These are phyloP conservation scores for Musa itinerans DNA, from an alignment of 176 grass and related monocot genomes.

Conservation along the genomic window DNA sequence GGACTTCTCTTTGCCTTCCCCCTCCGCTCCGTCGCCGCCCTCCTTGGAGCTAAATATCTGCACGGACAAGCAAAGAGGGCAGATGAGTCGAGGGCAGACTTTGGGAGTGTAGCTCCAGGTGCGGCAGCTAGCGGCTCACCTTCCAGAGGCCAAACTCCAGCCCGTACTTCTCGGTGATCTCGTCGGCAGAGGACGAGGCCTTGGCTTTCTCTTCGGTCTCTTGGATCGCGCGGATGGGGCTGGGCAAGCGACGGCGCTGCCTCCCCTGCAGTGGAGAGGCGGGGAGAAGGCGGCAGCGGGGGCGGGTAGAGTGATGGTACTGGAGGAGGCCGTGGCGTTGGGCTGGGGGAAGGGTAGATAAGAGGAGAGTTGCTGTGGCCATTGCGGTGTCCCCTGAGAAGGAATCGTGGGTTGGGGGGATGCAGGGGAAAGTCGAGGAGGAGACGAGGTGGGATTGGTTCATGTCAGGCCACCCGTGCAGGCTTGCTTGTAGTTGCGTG, in stretches of 20 bases:
- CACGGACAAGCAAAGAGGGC: neutral
- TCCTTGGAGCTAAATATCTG: constrained; percentile 87
- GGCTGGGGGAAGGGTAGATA: constrained; percentile 26
- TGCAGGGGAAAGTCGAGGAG: neutral
- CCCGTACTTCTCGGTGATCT: constrained; percentile 85
- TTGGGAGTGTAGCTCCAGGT: too few species aligned
- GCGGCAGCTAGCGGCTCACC: constrained; percentile 17
- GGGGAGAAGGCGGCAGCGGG: constrained; percentile 5
- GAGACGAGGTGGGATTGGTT: neutral
- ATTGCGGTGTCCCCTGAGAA: constrained; percentile 23
- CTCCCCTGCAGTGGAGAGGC: neutral
- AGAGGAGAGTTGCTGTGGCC: constrained; percentile 40
- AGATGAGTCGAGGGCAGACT: too few species aligned
- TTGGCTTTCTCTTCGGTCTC: constrained; percentile 41
- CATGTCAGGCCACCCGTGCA: neutral
- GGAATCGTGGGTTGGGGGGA: neutral
- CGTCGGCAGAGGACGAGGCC: constrained; percentile 41
- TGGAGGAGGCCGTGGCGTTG: constrained; percentile 5
- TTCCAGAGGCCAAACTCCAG: constrained; percentile 94
- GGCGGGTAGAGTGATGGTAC: neutral
- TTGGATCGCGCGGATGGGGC: constrained; percentile 37
- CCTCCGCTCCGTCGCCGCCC: constrained; percentile 18
- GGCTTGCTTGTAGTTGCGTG: neutral
- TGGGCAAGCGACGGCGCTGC: constrained; percentile 7
- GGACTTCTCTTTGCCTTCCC: constrained; percentile 50